Evolutionary conservation across 306 rosid genomes (phyloP).

Genomic region (Cyclanthera cordifolia): DNA sequence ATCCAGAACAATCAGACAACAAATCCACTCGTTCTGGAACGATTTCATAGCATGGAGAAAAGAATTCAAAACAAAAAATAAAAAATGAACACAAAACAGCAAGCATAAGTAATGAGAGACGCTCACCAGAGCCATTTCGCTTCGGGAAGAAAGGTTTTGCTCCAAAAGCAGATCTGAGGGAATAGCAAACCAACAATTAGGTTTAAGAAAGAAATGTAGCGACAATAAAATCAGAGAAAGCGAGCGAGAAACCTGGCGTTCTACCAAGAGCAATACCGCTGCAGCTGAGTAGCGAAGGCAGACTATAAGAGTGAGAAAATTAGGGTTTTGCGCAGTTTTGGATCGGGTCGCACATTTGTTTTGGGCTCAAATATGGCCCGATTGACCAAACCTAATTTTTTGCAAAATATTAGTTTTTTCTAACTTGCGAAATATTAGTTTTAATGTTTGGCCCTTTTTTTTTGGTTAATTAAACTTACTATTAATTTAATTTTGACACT

Average conservation of each 20-base stretch:
- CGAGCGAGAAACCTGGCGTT: constrained; percentile 14
- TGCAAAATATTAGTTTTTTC: too few relatives aligned
- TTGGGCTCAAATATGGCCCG: too few relatives aligned
- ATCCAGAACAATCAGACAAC: background rate
- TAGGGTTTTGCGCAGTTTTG: background rate
- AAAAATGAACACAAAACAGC: background rate
- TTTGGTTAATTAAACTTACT: too few relatives aligned
- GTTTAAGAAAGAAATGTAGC: background rate
- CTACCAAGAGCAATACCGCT: constrained; percentile 8
- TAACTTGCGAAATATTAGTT: too few relatives aligned
- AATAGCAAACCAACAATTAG: background rate
- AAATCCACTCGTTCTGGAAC: background rate
- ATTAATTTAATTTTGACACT: too few relatives aligned
- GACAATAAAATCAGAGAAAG: background rate
- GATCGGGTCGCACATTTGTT: too few relatives aligned
- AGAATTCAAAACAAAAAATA: background rate
- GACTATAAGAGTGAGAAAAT: background rate
- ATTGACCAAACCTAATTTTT: too few relatives aligned
- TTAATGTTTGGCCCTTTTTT: too few relatives aligned
- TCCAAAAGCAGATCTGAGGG: constrained; percentile 38
- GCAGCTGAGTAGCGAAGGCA: background rate
- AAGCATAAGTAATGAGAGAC: background rate
- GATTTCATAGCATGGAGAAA: background rate
- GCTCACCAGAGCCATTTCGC: constrained; percentile 82
- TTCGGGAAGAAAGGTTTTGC: constrained; percentile 31